Conservation (phyloP, 2,329 filamentous ascomycete genomes). For the Boeremia exigua region DNA sequence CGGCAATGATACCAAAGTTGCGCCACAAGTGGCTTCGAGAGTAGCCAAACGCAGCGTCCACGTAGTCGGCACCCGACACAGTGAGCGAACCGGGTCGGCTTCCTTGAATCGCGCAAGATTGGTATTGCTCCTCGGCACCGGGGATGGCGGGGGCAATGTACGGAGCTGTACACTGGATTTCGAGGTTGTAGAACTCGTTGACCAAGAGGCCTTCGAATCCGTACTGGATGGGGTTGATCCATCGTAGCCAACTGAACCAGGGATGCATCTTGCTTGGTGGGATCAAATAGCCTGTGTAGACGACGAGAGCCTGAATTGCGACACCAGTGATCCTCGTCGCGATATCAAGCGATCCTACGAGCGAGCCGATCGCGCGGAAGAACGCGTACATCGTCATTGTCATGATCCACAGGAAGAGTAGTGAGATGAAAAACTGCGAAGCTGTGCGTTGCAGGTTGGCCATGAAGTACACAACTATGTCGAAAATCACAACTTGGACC, state of each 20-base stretch:
- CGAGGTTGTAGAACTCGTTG: constrained; percentile 71
- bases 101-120: constrained; percentile 66
- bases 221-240: constrained; percentile 67
- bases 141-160: constrained; percentile 63
- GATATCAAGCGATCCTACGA: constrained; percentile 45
- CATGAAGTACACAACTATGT: constrained; percentile 69
- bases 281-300: constrained; percentile 51
- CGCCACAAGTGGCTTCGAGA: constrained; percentile 66
- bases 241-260: constrained; percentile 50
- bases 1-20: constrained; percentile 60
- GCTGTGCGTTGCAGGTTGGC: constrained; percentile 61
- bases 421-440: constrained; percentile 67
- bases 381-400: constrained; percentile 54
- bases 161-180: constrained; percentile 61
- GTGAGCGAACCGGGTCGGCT: constrained; percentile 58
- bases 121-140: constrained; percentile 55
- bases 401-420: constrained; percentile 67
- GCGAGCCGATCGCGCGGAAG: constrained; percentile 47
- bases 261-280: constrained; percentile 50
- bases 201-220: constrained; percentile 71
- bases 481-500: constrained; percentile 64
- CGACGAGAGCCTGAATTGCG: constrained; percentile 48
- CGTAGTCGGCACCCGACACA: constrained; percentile 64
- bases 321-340: constrained; percentile 51
- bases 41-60: constrained; percentile 62